Base-by-base conservation (phyloP, 495 filamentous ascomycete species). In the Talaromyces nanjingensis region DNA sequence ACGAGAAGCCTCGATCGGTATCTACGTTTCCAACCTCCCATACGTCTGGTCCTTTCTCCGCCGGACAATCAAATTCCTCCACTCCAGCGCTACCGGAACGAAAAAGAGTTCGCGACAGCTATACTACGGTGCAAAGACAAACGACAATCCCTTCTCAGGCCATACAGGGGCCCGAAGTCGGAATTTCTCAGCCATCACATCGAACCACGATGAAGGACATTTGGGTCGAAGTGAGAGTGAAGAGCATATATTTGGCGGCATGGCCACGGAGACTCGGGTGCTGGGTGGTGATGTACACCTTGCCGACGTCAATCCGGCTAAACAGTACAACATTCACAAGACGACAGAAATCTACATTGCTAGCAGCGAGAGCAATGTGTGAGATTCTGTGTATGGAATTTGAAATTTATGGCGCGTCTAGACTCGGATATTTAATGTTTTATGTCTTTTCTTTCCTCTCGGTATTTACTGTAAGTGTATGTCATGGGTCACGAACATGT, bases 11-110 rank as follows among this genome's bases (percentile, higher is more conserved):
- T 72, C 72, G 0, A 73, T 77, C 2, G 76, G 76, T 2, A 69
- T 83, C 16, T 79, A 78, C 64, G 79, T 83, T 7, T 70, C 77
- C 47, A 83, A 81, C 63, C 65, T 83, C 0, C 80, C 80, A 0
- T 67, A 80, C 63, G 72, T 81, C 49, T 83, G 80, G 80, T 72
- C 73, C 3, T 68, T 79, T 31, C 63, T 80, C 42, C 67, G 72
- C 16, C 9, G 55, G 18, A 42, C 62, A 0, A 31, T 64, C 31
- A 27, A 34, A 11, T 52, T 34, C 11, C 42, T 62, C 27, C 60
- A 24, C 25, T 33, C 42, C 9, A 54, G 12, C 4, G 42, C 47
- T 18, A 24, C 42, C 16, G 60, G 16, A 11, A 34, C 56, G 7
- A 59, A 37, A 37, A 59, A 25, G 24, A 59, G 27, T 22, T 25